Base-by-base conservation (phyloP, 306 rosid species). In the Cyamopsis tetragonoloba region DNA sequence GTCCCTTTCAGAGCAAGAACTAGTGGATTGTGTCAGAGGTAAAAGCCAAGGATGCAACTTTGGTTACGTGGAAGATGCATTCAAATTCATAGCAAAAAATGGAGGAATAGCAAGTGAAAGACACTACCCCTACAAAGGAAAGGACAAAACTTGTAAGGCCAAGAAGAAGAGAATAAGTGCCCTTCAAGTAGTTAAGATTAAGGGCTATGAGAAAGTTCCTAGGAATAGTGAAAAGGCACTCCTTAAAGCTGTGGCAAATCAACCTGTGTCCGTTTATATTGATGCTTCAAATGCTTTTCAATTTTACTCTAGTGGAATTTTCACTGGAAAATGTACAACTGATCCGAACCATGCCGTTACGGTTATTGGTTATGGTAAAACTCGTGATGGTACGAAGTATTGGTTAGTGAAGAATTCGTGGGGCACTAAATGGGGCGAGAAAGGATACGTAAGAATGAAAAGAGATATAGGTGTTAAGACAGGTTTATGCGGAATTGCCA, bases 351-450 rank as follows among this genome's bases (percentile, higher is more conserved):
- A 80, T 23, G 62, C 14, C 19, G 78, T 66, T 11, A 15, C 71
- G 0, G 23, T 6, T 10, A 18, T 71, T 32, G 84, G 84, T 14
- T 80, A 65, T 34, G 78, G 84, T 3, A 51, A 32, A 1, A 7
- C 6, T 26, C 20, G 30, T 20, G 46, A 47, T 63, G 80, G 56
- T 2, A 39, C 13, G 1, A 31, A 62, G 28, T 80, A 70, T 7
- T 64, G 80, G 77, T 3, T 80, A 3, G 4, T 79, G 5, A 74
- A 74, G 17, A 70, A 79, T 15, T 79, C 83, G 0, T 61, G 79
- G 70, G 62, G 83, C 3, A n/a, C 44, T 2, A 6, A 3, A 1
- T 79, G 74, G 83, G 80, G 79, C 20, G 73, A 79, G 34, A 30
- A 14, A 6, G 83, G 83, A 8, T 74, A 79, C 41, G 47, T 69